Conservation (phyloP, 345 rosid genomes). For the Corymbia maculata region DNA sequence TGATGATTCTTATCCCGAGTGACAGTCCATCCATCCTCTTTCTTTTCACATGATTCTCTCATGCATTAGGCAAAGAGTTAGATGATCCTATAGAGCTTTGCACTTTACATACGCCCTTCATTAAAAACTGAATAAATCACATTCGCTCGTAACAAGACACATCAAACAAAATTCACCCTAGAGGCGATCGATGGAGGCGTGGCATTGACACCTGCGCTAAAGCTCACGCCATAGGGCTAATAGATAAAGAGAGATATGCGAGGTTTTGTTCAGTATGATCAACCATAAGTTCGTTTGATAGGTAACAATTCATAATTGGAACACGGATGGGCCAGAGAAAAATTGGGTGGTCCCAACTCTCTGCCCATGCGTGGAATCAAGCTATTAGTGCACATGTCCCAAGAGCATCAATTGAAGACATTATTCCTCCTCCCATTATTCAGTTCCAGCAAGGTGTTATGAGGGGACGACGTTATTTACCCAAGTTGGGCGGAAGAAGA, state of each 20-base stretch:
- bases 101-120: not conserved
- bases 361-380: not conserved
- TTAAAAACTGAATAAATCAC: not conserved
- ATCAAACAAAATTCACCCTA: not conserved
- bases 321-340: not conserved
- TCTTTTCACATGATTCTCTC: conserved; percentile 26
- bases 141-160: not conserved
- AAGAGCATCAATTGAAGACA: conserved; percentile 16
- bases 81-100: not conserved
- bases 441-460: conserved; percentile 3
- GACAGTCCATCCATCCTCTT: conserved; percentile 8
- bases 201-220: not conserved
- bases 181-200: not conserved
- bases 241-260: not conserved
- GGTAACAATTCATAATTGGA: not conserved
- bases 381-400: not conserved
- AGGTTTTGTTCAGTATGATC: not conserved
- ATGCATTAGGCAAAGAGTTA: conserved; percentile 30
- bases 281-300: not conserved
- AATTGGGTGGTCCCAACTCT: not conserved
- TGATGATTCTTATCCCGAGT: not conserved
- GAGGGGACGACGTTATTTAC: conserved; percentile 28
- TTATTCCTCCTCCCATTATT: conserved; percentile 25
- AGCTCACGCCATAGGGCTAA: not conserved
- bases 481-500: not conserved